Base-by-base conservation (phyloP, 2,329 filamentous ascomycete genomes). In the Metarhizium robertsii region DNA sequence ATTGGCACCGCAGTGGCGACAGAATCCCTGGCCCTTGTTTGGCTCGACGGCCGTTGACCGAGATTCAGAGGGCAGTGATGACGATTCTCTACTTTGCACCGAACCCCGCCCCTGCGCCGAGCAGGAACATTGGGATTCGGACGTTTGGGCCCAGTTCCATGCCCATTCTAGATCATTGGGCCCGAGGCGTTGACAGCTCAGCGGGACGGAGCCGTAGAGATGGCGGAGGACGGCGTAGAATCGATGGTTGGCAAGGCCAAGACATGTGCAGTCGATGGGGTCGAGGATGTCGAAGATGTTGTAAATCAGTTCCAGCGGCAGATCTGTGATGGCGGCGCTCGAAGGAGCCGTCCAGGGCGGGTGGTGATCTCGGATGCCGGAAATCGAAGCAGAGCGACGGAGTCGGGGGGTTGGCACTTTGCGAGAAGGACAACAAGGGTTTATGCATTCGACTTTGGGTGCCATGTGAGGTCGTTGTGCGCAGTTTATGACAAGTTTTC, bases 211-310 rank as follows among this genome's bases (percentile, higher is more conserved):
- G 38, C 50, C 50, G n/a, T 52, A 52, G 18, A 45, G 34, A 29
- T 29, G 38, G 34, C 50, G 50, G 20, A 52, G 36, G 20, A 52
- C 36, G 18, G 18, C 32, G 38, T 52, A 52, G 29, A 52, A 52
- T 38, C 50, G 50, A 7, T 29, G 42, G 13, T 36, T 42, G n/a
- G 38, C 6, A 4, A 52, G 50, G 14, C 38, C 50, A 13, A 52
- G 38, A 32, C 36, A 52, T 14, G 50, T n/a, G 50, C 50, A 52
- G 38, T 52, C 50, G 7, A 52, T 52, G 36, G 50, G 50, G 25
- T 52, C 50, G 20, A 52, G 50, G 10, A 52, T 29, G 38, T 52
- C 50, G 29, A 52, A 52, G 20, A 52, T 52, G 13, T 45, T 5
- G 38, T 45, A 42, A 4, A 52, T n/a, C 10, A 52, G 34, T 14